Base-by-base conservation (phyloP, 768 basidiomycete genomes). In the Boletus vermiculosoides region DNA sequence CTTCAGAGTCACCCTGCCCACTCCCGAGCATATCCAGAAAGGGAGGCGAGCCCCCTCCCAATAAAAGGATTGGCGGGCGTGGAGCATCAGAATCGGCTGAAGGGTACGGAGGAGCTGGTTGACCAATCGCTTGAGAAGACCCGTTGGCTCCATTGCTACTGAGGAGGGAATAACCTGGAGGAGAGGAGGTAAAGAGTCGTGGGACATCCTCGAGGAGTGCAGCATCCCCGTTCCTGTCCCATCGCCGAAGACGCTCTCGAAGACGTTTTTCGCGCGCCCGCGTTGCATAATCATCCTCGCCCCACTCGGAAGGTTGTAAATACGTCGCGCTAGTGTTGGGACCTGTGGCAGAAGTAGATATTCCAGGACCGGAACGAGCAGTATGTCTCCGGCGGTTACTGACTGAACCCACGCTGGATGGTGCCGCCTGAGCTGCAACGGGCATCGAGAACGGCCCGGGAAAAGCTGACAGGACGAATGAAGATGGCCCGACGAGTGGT, bases 191-290 rank as follows among this genome's bases (percentile, higher is more conserved):
- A 15, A 77, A 74, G 25, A 90, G 76, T 48, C 71, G 78, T 1
- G 88, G 85, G 25, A 91, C 67, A 55, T 92, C 87, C 8, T 85
- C 83, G 42, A 80, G 73, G n/a, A 90, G 73, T 11, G 76, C 71
- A 22, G 70, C 62, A 60, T 88, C 84, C 4, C 70, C 70, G 40
- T 83, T 80, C 61, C 75, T 82, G 63, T 90, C 89, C 91, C 91
- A 94, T 61, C 81, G 83, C 52, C 78, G 80, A 45, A 94, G 74
- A 31, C 91, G 83, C 13, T 86, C 82, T 46, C 83, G 81, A 45
- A 93, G 79, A 15, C 92, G 83, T 63, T 76, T 82, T 73, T 92
- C 92, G 50, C 92, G 76, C 1, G 84, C 84, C 55, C 78, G 81
- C 52, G 85, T 84, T 4, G 89, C 83, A 30, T 73, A 69, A 51